Evolutionary conservation across 345 rosid genomes (phyloP).

Genomic region (Laguncularia racemosa): DNA sequence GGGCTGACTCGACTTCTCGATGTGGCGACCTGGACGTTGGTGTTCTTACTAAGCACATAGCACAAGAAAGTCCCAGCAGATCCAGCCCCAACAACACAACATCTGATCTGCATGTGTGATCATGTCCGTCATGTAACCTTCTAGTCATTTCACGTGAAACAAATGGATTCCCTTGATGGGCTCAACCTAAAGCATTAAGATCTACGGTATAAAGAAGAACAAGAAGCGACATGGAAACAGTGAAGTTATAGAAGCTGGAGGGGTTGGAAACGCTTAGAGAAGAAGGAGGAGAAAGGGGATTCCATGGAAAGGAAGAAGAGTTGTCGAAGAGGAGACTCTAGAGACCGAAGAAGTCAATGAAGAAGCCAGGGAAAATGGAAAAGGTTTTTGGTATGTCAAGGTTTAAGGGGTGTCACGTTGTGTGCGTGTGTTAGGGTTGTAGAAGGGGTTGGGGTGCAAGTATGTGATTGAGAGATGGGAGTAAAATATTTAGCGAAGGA

Average conservation of each 20-base stretch:
- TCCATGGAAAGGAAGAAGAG: conserved; percentile 20
- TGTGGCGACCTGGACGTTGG: conserved; percentile 26
- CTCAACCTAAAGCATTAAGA: conserved; percentile 23
- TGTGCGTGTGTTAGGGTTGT: background rate
- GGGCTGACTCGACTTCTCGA: conserved; percentile 57
- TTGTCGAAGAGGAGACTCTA: conserved; percentile 1
- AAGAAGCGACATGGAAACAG: conserved; percentile 16
- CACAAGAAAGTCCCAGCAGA: conserved; percentile 39
- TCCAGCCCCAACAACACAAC: conserved; percentile 41
- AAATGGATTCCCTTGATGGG: conserved; percentile 36
- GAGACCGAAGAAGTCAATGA: conserved; percentile 9
- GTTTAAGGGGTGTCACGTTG: background rate
- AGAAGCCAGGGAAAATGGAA: background rate
- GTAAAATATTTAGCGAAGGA: background rate
- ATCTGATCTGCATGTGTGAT: conserved; percentile 35
- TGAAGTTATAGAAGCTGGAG: background rate
- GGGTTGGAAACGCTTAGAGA: conserved; percentile 12
- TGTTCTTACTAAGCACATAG: conserved; percentile 47
- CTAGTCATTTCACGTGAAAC: conserved; percentile 37
- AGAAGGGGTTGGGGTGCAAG: background rate
- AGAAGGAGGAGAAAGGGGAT: conserved; percentile 14
- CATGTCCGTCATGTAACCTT: conserved; percentile 39
- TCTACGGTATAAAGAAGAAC: conserved; percentile 16
- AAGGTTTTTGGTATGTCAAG: too few species aligned
- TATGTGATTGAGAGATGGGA: background rate